These are phyloP conservation scores for Artemisia annua DNA, from an alignment of 129 eudicot genomes.

Conservation along the genomic window DNA sequence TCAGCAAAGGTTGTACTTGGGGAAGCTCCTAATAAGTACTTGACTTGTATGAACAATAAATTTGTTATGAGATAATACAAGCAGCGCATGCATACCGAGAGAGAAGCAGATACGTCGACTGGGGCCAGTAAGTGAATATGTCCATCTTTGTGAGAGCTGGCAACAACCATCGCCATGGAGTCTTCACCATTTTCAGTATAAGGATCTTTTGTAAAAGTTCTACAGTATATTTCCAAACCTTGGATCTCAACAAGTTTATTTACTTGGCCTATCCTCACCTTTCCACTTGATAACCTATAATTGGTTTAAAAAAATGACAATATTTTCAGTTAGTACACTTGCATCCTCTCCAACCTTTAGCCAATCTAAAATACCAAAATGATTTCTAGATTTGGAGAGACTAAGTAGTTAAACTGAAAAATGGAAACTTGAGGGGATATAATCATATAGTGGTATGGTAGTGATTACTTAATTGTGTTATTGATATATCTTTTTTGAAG, in stretches of 20 bases:
- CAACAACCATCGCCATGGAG: conserved; percentile 34
- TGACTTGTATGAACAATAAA: conserved; percentile 10
- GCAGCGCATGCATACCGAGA: conserved; percentile 60
- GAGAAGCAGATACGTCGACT: conserved; percentile 66
- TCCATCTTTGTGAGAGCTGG: conserved; percentile 34
- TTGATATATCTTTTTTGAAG: background rate
- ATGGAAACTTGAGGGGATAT: background rate
- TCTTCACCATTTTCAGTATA: conserved; percentile 34
- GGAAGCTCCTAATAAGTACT: background rate
- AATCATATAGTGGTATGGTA: background rate
- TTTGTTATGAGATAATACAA: conserved; percentile 12
- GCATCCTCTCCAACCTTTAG: conserved; percentile 11
- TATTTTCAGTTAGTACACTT: conserved; percentile 23
- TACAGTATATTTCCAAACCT: conserved; percentile 80
- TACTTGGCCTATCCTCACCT: conserved; percentile 72
- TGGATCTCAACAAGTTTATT: conserved; percentile 79
- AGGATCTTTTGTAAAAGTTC: conserved; percentile 32
- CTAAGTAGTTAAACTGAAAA: conserved; percentile 5
- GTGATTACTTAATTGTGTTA: conserved; percentile 6
- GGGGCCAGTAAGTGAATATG: conserved; percentile 62
- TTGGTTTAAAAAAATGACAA: conserved; percentile 4
- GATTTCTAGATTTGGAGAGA: background rate
- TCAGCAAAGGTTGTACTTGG: background rate
- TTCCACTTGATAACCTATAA: conserved; percentile 55
- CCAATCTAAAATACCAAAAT: conserved; percentile 8